These are phyloP conservation scores for Citrus medica DNA, from an alignment of 345 rosid genomes.

Conservation along the genomic window DNA sequence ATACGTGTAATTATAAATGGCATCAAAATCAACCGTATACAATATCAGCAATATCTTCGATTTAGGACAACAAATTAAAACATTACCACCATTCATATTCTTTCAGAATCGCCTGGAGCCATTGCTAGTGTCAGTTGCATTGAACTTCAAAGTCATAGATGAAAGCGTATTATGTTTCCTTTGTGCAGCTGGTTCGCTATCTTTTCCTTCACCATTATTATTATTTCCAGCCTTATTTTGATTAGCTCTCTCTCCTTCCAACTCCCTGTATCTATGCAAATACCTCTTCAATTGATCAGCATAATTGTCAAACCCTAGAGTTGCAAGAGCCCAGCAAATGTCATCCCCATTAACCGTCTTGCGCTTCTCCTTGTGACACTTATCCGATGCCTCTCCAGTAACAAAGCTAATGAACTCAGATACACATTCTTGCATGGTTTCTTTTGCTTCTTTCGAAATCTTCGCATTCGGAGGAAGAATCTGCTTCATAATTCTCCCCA, in stretches of 20 bases:
- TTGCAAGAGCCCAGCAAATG: conserved; percentile 65
- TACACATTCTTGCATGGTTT: conserved; percentile 77
- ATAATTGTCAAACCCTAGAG: conserved; percentile 69
- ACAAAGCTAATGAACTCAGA: conserved; percentile 80
- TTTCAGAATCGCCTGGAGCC: conserved; percentile 15
- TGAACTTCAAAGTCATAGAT: conserved; percentile 10
- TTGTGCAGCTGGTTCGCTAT: background rate
- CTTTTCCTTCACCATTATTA: background rate
- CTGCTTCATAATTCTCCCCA: conserved; percentile 77
- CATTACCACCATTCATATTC: conserved; percentile 2
- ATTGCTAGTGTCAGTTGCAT: conserved; percentile 1
- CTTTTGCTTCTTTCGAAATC: conserved; percentile 73
- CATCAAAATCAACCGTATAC: background rate
- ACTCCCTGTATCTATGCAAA: conserved; percentile 43
- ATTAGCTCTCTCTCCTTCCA: conserved; percentile 54
- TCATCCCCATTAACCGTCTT: conserved; percentile 72
- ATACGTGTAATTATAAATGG: too few relatives aligned
- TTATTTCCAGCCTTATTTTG: conserved; percentile 25
- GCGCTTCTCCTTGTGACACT: conserved; percentile 72
- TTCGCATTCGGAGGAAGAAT: conserved; percentile 63
- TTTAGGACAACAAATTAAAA: background rate
- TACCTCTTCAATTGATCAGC: conserved; percentile 52
- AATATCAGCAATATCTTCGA: background rate
- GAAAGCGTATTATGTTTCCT: background rate
- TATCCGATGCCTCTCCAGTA: conserved; percentile 69